Conservation (phyloP, 805 yeast species). For the Suhomyces xylopsoci region DNA sequence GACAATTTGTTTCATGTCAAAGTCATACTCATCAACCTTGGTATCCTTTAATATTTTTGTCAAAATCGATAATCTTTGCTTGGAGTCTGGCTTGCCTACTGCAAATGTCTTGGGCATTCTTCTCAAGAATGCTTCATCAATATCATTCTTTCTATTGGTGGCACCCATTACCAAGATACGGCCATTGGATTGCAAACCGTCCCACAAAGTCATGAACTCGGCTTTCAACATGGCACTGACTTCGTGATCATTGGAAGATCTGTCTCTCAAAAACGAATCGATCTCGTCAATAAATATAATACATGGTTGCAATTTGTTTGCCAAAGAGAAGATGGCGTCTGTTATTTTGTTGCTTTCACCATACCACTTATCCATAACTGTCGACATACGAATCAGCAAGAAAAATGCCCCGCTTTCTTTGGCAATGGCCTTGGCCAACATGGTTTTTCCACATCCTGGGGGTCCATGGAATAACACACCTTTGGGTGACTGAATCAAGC, state of each 20-base stretch:
- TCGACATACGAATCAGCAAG: conserved; percentile 86
- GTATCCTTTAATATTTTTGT: conserved; percentile 66
- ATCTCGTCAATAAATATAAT: conserved; percentile 95
- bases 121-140: conserved; percentile 88
- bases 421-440: conserved; percentile 95
- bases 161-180: conserved; percentile 89
- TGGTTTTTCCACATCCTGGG: conserved; percentile 97
- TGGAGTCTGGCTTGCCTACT: conserved; percentile 64
- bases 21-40: conserved; percentile 49
- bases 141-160: conserved; percentile 87
- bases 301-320: conserved; percentile 87
- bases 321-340: conserved; percentile 88
- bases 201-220: conserved; percentile 98
- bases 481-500: conserved; percentile 81
- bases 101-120: conserved; percentile 90
- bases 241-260: conserved; percentile 85
- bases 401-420: conserved; percentile 89
- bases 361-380: conserved; percentile 95
- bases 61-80: conserved; percentile 69
- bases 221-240: conserved; percentile 94
- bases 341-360: conserved; percentile 94
- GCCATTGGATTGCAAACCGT: conserved; percentile 77
- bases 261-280: conserved; percentile 87
- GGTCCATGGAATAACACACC: conserved; percentile 94
- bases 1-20: conserved; percentile 62